A percentile compares a stretch with the other conserved stretches of the same genome.
These are phyloP conservation scores for Cadophora gregata DNA, from an alignment of 2,329 filamentous ascomycete species.

Conservation along the genomic window DNA sequence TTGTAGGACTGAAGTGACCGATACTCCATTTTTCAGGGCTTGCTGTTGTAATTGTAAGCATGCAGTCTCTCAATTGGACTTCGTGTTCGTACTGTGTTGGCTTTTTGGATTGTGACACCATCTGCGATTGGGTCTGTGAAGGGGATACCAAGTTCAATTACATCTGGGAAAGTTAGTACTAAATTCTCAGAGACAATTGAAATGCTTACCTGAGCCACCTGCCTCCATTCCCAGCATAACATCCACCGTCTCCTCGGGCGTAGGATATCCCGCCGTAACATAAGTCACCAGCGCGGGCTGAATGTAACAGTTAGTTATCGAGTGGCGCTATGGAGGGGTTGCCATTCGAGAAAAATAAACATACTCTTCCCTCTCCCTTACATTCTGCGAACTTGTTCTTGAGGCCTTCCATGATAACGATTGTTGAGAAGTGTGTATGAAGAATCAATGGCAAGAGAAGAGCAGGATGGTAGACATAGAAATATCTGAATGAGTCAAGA, in stretches of 20 bases:
- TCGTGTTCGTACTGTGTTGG: slow-evolving; percentile 73
- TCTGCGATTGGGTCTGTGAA: slow-evolving; percentile 99
- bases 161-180: slow-evolving; percentile 60
- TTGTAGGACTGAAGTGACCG: slow-evolving; percentile 76
- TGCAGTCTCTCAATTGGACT: background rate
- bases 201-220: slow-evolving; percentile 78
- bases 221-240: slow-evolving; percentile 89
- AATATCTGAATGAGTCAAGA: slow-evolving; percentile 35
- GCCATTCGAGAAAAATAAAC: slow-evolving; percentile 25
- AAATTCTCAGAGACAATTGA: background rate
- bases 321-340: slow-evolving; percentile 20
- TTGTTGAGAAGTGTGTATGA: slow-evolving; percentile 17
- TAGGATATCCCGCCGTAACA: slow-evolving; percentile 93
- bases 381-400: slow-evolving; percentile 62
- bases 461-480: background rate
- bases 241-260: slow-evolving; percentile 78
- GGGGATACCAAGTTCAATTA: slow-evolving; percentile 94
- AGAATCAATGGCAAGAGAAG: slow-evolving; percentile 32
- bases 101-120: slow-evolving; percentile 93
- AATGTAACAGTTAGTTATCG: slow-evolving; percentile 25
- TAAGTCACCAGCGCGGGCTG: slow-evolving; percentile 83
- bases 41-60: slow-evolving; percentile 48
- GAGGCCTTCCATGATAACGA: slow-evolving; percentile 52
- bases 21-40: slow-evolving; percentile 88
- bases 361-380: slow-evolving; percentile 55